phyloP scores from a whole-genome alignment of 768 basidiomycete genomes.

The Mrakia blollopis region DNA sequence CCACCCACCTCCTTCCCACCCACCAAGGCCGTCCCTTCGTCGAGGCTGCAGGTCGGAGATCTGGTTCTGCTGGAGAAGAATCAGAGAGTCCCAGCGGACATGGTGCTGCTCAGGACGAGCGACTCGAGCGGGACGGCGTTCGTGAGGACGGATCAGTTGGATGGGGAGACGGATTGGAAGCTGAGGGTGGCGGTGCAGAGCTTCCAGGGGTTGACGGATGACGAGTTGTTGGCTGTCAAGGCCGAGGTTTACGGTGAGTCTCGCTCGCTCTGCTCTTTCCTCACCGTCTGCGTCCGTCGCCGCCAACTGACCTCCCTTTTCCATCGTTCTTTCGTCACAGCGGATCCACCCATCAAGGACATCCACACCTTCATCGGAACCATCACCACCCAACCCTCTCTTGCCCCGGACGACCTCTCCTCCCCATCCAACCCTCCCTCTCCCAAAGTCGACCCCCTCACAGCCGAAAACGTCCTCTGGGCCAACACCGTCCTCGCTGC shows the following conservation, averaged over 20 bases:
- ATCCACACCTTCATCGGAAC: constrained; percentile 94
- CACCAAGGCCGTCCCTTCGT: constrained; percentile 76
- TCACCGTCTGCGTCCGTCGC: constrained; percentile 19
- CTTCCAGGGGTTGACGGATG: constrained; percentile 64
- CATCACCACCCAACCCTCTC: constrained; percentile 53
- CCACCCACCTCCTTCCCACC: constrained; percentile 39
- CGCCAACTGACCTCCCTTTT: constrained; percentile 20
- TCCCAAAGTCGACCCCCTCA: constrained; percentile 67
- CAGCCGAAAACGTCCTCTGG: constrained; percentile 94
- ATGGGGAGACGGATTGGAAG: constrained; percentile 99
- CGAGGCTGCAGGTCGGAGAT: constrained; percentile 83
- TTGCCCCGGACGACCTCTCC: constrained; percentile 30
- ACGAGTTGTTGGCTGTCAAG: constrained; percentile 58
- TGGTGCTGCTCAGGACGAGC: constrained; percentile 79
- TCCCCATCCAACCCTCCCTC: constrained; percentile 48
- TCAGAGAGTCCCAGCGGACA: constrained; percentile 90
- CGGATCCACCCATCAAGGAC: constrained; percentile 93
- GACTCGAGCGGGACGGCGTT: constrained; percentile 82
- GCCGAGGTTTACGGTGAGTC: constrained; percentile 82
- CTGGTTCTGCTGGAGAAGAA: constrained; percentile 91
- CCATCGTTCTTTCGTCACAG: constrained; percentile 47
- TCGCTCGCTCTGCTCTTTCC: constrained; percentile 31
- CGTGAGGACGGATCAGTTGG: constrained; percentile 93
- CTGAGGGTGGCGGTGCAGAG: constrained; percentile 79
- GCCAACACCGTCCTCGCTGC: constrained; percentile 95